Base-by-base conservation (phyloP, 768 basidiomycete genomes). In the Tephrocybe sp. region DNA sequence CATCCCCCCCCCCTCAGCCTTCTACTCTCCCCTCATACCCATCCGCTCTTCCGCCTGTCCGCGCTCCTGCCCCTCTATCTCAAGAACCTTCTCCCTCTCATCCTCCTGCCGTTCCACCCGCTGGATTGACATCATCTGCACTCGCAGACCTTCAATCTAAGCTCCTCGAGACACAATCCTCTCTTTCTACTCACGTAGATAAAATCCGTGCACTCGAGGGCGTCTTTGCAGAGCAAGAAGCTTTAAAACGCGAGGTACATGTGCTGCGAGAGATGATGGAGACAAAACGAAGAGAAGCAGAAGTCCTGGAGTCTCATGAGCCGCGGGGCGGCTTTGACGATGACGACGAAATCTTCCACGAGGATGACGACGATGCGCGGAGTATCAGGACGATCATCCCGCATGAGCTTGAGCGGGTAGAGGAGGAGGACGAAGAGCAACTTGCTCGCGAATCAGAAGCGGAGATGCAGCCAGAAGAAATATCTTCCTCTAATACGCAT, bases 171-270 rank as follows among this genome's bases (percentile, higher is more conserved):
- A 97, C 95, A 0, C 94, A 96, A 61, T 65, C 75, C 0, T 85
- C 85, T 0, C 77, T 98, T 11, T 77, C 85, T 2, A 73, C 68
- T 13, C 92, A 97, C 60, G 78, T 91, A 35, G 89, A 93, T 55
- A 92, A 76, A 66, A 86, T 95, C 45, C 82, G 85, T 35, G 83
- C 85, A 20, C 73, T 99, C 34, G 96, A 98, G 61, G 80, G 76
- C 26, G 79, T 90, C 54, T 73, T 96, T 34, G 76, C 78, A 1
- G 93, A 97, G 68, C 92, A 98, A 58, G 93, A 97, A 51, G 72
- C 71, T 7, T 81, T 97, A 62, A 87, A 87, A 66, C 73, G 75
- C 23, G 94, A 98, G 59, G 83, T 98, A 2, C 71, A 78, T 33
- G 71, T 75, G 2, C 72, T 98, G 45, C 75, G 88, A 12, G 85